Base-by-base conservation (phyloP, 495 filamentous ascomycete genomes). In the Lasiosphaeria hispida region DNA sequence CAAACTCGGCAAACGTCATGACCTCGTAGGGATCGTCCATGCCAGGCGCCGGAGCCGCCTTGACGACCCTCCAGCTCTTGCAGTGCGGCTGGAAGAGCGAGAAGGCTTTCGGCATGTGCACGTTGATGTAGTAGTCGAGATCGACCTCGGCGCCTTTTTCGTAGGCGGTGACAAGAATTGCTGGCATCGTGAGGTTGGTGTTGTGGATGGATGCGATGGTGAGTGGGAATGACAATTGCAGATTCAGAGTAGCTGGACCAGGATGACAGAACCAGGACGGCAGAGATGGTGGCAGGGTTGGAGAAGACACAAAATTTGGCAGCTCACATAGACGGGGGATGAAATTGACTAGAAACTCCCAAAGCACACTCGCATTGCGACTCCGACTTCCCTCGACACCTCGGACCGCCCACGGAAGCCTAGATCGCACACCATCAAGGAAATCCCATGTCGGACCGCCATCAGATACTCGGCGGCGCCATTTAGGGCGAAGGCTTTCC, bases 71-170 rank as follows among this genome's bases (percentile, higher is more conserved):
- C 41, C 41, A 43, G 13, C 13, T 43, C 13, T 18, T 10, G 13
- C 41, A 43, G 41, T 15, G 41, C 6, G 41, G 41, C 41, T 43
- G 41, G 13, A 43, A 43, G 9, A 43, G 41, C 1, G 41, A 10
- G n/a, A 43, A 43, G 7, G 41, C 41, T 5, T 43, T 43, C 6
- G 41, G 41, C 41, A 43, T 43, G 41, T 43, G 41, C 7, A 43
- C 41, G 41, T 43, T 43, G 41, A 43, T 18, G 41, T 43, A 43
- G 41, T 43, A 43, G 41, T 43, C 41, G 9, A 43, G 41, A 11
- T 43, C 41, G 9, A 43, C 41, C 18, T 43, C 41, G 41, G 41
- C 41, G 13, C 41, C 41, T 43, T 43, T 14, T 43, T 43, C 41
- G 41, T 43, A 43, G 41, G 41, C 41, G 14, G 41, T 43, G 41